Evolutionary conservation across 2,329 filamentous ascomycete genomes (phyloP), one percentile per base, ranked within the genome.

Genomic region (Talaromyces albobiverticillius): DNA sequence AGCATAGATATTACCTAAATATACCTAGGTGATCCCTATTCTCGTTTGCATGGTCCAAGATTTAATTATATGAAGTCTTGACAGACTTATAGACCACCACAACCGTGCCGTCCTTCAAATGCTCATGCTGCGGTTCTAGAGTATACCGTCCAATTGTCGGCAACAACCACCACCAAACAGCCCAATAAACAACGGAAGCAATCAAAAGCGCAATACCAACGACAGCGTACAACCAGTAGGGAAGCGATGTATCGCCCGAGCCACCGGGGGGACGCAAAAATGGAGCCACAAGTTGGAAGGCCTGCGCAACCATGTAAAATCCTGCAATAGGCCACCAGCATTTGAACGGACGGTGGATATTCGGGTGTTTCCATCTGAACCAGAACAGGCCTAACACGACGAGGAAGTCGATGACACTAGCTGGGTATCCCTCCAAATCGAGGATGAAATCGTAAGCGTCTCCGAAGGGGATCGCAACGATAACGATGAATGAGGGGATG

Each of bases 401-500:
- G 32, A 45, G 13, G 5, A 59, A 53, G 38, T 48, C 57, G 20
- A 59, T 52, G 13, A 59, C 51, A 34, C 57, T 59, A 23, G 36
- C 20, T 0, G 63, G 63, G 49, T 64, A 65, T 3, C 56, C 59
- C 23, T 60, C 62, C 4, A 63, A 54, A 49, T 68, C 63, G 46
- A 67, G 55, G 22, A 67, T 62, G 59, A 87, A 87, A 67, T 82
- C 83, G 67, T 86, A 87, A 0, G 83, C 83, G 2, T 82, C 77
- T 0, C 83, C 84, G 0, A 82, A 78, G 0, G 85, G 84, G 1
- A 84, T 83, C 0, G 82, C 83, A 1, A 86, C 65, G 2, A 87
- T 78, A 4, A 86, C 75, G 34, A 87, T 78, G 54, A 86, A 74
- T 0, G 82, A 84, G 6, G 85, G 76, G 23, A 84, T 62, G 80